Conservation (phyloP, 1,284 basidiomycete species). For the Hypsizygus ulmarius region DNA sequence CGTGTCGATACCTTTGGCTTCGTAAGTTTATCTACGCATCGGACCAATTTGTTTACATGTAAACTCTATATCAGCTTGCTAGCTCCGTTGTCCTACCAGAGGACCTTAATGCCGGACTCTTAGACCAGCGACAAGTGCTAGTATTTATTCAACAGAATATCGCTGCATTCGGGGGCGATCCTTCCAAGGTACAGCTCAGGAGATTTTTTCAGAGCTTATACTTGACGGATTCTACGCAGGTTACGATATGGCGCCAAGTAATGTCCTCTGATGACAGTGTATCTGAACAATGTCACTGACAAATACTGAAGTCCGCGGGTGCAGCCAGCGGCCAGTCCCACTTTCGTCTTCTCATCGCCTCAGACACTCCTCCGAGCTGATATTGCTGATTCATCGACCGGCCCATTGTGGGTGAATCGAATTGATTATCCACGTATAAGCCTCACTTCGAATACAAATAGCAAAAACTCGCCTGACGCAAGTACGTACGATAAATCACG, state of each 20-base stretch:
- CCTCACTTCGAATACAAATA: slow-evolving; percentile 20
- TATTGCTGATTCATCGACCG: slow-evolving; percentile 53
- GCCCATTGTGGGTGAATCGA: slow-evolving; percentile 48
- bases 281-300: too few species aligned
- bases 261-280: background rate
- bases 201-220: background rate
- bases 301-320: slow-evolving; percentile 46
- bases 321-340: slow-evolving; percentile 53
- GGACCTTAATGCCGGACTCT: slow-evolving; percentile 54
- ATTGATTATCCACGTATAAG: background rate
- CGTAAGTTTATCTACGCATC: slow-evolving; percentile 30
- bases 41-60: slow-evolving; percentile 4
- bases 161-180: slow-evolving; percentile 62
- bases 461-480: slow-evolving; percentile 53
- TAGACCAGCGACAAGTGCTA: slow-evolving; percentile 57
- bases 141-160: slow-evolving; percentile 63
- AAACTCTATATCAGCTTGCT: slow-evolving; percentile 39
- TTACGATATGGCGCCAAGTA: slow-evolving; percentile 63
- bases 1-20: slow-evolving; percentile 60
- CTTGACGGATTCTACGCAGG: slow-evolving; percentile 30
- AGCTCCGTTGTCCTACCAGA: slow-evolving; percentile 44
- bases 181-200: slow-evolving; percentile 40
- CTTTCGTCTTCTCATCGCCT: slow-evolving; percentile 42
- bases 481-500: slow-evolving; percentile 54
- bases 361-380: slow-evolving; percentile 48